Percentiles rank a stretch among this genome's conserved stretches.
Evolutionary conservation across 208 protist genomes (phyloP).

Genomic region (Trypanosoma vivax): DNA sequence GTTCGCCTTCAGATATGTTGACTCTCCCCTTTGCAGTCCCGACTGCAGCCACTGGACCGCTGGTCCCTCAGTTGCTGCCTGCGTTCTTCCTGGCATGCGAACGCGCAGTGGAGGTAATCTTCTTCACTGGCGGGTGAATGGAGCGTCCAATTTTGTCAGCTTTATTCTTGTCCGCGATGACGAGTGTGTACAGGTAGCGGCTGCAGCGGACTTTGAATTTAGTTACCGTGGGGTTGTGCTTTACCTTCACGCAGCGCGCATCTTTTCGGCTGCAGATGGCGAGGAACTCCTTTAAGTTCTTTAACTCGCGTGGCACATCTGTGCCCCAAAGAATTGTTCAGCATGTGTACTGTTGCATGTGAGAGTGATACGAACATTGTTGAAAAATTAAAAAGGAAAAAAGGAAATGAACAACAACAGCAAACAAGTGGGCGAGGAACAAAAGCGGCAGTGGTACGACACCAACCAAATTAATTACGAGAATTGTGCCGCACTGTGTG

Average conservation of each 20-base stretch:
- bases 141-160: constrained; percentile 88
- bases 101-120: constrained; percentile 80
- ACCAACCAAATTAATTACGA: too few relatives aligned
- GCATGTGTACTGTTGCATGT: neutral
- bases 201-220: constrained; percentile 94
- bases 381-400: constrained; percentile 5
- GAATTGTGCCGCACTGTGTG: too few relatives aligned
- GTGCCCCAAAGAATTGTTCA: neutral
- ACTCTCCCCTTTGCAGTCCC: too few relatives aligned
- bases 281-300: constrained; percentile 92
- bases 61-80: constrained; percentile 40
- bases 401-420: constrained; percentile 2
- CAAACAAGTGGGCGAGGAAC: constrained; percentile 1
- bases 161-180: constrained; percentile 89
- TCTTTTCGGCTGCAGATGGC: constrained; percentile 90
- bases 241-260: constrained; percentile 90
- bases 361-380: neutral
- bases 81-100: constrained; percentile 81
- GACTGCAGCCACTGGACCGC: too few relatives aligned
- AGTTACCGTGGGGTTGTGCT: constrained; percentile 80
- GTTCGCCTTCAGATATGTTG: too few relatives aligned
- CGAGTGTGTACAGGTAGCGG: constrained; percentile 89
- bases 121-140: constrained; percentile 87
- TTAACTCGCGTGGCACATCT: constrained; percentile 87
- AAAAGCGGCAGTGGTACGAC: neutral